Evolutionary conservation across 305 asterid genomes (phyloP), one percentile per base, ranked within the genome.

Genomic region (Fraxinus xanthoxyloides): DNA sequence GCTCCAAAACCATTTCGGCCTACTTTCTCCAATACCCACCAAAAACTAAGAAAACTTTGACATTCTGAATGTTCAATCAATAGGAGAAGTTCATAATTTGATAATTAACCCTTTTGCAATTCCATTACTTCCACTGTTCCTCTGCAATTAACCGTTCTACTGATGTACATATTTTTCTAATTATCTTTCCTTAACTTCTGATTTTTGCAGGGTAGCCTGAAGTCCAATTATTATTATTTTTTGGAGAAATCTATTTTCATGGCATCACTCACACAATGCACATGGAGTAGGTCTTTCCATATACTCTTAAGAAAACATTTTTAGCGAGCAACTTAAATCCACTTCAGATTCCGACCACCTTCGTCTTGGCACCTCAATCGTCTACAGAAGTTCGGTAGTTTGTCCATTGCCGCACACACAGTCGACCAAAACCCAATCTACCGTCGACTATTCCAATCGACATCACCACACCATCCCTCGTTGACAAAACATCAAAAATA

Each of bases 291-390:
- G 8, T 34, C 38, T 34, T 34, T 34, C 8, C 38, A 34, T 34
- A 34, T 34, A 34, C 1, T n/a, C 8, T 1, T 7, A 3, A 8
- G 46, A 38, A 38, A 38, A 38, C 35, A 34, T 15, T 77, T 81
- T 86, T 73, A 13, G 76, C 31, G 4, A 59, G 84, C 85, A 59
- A 81, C 46, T 19, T 78, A 81, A n/a, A 72, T 15, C 90, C 79
- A 63, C 83, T 83, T 32, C 91, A 78, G 85, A 61, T 79, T 81
- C 80, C 87, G 74, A 77, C 89, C 61, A 10, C 89, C 81, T 21
- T 88, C 0, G 54, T 72, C 59, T 36, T 85, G 54, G 79, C 88
- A n/a, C 15, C 87, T 80, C 93, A 83, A 83, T 92, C 84, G 59
- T 61, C 88, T 19, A 78, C 86, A 34, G 7, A 86, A 1, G 82